A percentile compares a stretch with the other conserved stretches of the same genome.
Evolutionary conservation across 116 monocot genomes (phyloP).

Genomic region (Papilionanthe hybrid): DNA sequence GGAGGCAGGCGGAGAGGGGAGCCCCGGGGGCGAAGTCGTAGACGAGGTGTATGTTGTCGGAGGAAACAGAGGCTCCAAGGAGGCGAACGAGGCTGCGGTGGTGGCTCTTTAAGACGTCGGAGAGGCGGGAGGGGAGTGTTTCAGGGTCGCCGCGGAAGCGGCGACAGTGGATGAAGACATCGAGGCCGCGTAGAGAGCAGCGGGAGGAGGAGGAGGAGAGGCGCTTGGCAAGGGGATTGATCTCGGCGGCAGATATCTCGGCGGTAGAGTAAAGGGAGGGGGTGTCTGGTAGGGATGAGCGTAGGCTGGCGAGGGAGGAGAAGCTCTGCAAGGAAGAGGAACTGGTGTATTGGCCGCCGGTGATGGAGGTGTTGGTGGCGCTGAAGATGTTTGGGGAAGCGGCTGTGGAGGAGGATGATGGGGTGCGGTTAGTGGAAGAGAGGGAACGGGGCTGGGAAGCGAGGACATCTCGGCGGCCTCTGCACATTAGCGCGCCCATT

Average conservation of each 20-base stretch:
- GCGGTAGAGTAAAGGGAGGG: conserved; percentile 13
- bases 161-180: conserved; percentile 30
- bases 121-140: conserved; percentile 23
- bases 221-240: conserved; percentile 20
- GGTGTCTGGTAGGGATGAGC: conserved; percentile 7
- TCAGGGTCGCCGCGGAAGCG: conserved; percentile 19
- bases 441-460: not conserved
- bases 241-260: conserved; percentile 31
- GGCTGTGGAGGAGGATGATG: not conserved
- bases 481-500: not conserved
- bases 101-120: conserved; percentile 29
- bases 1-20: conserved; percentile 28
- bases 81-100: conserved; percentile 37
- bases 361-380: not conserved
- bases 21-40: conserved; percentile 42
- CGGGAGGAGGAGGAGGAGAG: conserved; percentile 37
- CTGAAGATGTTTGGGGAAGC: conserved; percentile 1
- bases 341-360: not conserved
- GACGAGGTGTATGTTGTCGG: conserved; percentile 36
- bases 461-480: not conserved
- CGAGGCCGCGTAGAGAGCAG: conserved; percentile 32
- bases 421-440: not conserved
- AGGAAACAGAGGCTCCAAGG: conserved; percentile 36
- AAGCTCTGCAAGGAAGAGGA: conserved; percentile 11
- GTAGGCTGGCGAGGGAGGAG: conserved; percentile 16